Evolutionary conservation across 192 early-diverging fungal species (phyloP), one percentile per base, ranked within the genome.

Genomic region (Podila epigama): DNA sequence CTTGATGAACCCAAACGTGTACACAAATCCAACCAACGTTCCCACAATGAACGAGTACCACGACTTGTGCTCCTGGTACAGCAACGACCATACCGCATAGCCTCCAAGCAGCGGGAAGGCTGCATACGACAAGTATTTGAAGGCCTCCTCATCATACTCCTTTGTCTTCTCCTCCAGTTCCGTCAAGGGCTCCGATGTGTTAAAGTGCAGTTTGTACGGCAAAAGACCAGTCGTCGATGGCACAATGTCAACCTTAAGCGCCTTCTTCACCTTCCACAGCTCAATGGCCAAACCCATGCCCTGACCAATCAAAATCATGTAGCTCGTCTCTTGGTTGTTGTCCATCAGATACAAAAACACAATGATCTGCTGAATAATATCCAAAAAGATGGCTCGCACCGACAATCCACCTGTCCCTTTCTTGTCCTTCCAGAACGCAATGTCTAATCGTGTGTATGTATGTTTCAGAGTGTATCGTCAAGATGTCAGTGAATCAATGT

Each of bases 41-140:
- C 86, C 79, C 25, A 95, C 66, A 35, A 97, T 84, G 77, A 88
- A 97, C 18, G 92, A 94, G 79, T 96, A 97, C 95, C 94, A 97
- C 22, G 88, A 85, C 84, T 96, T 97, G 80, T 97, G 93, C 60
- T 91, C 85, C 72, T 97, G 83, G 75, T 95, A 95, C 15, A 90
- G 34, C 41, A 96, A 53, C 6, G 91, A 92, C 68, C 96, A 97
- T 44, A 95, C 66, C 0, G 92, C 88, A 82, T 97, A 97, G n/a
- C 85, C 86, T 39, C 71, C 63, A 56, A 97, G 75, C 37, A 92
- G 80, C 28, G 95, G 95, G 71, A 89, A 91, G 31, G 94, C 84
- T 2, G 89, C 79, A 79, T 88, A 95, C 12, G 88, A 84, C 36
- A 97, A 79, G 70, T 97, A 97, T 44, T 85, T 85, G 86, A 93